These are phyloP conservation scores for Irpex sp. DNA, from an alignment of 1,284 basidiomycete species.

Conservation along the genomic window DNA sequence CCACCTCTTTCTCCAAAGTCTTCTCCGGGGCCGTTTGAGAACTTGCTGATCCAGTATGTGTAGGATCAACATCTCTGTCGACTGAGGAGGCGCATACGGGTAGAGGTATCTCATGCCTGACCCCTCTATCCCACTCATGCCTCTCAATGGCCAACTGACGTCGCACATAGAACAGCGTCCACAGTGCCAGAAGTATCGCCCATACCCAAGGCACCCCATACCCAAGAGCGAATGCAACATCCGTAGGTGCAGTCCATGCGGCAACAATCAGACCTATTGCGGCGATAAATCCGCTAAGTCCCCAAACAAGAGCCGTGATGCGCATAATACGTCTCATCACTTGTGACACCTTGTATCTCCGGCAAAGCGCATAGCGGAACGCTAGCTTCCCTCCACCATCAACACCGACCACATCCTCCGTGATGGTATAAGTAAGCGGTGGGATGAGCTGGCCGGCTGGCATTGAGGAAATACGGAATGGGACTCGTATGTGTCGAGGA, in stretches of 20 bases:
- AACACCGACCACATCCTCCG: slow-evolving; percentile 30
- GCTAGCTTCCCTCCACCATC: slow-evolving; percentile 30
- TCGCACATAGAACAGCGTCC: slow-evolving; percentile 19
- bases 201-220: slow-evolving; percentile 31
- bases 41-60: not conserved
- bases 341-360: slow-evolving; percentile 27
- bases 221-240: slow-evolving; percentile 27
- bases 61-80: not conserved
- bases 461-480: slow-evolving; percentile 30
- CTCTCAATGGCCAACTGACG: slow-evolving; percentile 21
- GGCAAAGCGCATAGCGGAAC: slow-evolving; percentile 31
- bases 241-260: slow-evolving; percentile 23
- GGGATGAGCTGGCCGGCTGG: slow-evolving; percentile 25
- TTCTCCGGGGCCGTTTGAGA: not conserved
- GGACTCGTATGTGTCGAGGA: slow-evolving; percentile 24
- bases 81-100: slow-evolving; percentile 5
- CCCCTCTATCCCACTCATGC: slow-evolving; percentile 18
- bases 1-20: too few species aligned
- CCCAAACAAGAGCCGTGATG: slow-evolving; percentile 24
- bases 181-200: slow-evolving; percentile 19
- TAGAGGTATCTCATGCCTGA: slow-evolving; percentile 7
- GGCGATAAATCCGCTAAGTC: slow-evolving; percentile 21
- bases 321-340: slow-evolving; percentile 27
- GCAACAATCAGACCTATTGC: slow-evolving; percentile 24
- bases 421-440: slow-evolving; percentile 27